Conservation (phyloP, 2,329 filamentous ascomycete species). For the Pseudodiploospora longispora region DNA sequence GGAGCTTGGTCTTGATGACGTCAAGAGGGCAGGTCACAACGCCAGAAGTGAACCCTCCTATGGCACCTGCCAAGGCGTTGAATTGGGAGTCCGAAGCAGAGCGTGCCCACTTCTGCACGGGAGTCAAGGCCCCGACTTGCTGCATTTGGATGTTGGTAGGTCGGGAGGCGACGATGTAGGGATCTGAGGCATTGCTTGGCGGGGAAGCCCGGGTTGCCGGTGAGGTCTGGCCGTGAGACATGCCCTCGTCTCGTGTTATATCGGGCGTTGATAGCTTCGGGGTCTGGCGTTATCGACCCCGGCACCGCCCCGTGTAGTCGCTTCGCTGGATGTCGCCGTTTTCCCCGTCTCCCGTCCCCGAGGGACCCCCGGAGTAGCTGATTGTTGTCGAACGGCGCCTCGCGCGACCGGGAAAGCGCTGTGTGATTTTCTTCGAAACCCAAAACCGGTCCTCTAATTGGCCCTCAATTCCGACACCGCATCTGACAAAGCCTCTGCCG, state of each 20-base stretch:
- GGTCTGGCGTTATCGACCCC: background rate
- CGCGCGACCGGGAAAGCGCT: background rate
- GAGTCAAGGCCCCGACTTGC: constrained; percentile 26
- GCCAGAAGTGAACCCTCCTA: constrained; percentile 86
- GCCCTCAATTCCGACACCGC: background rate
- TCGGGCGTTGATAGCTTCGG: background rate
- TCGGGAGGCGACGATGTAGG: constrained; percentile 26
- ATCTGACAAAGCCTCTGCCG: constrained; percentile 8
- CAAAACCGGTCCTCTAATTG: background rate
- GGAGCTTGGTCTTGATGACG: constrained; percentile 97
- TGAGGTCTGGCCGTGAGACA: constrained; percentile 44
- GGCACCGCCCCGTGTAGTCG: background rate
- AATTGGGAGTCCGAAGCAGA: constrained; percentile 56
- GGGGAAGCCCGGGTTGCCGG: constrained; percentile 22
- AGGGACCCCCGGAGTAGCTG: constrained; percentile 1
- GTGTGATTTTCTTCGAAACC: too few relatives aligned
- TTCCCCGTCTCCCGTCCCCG: background rate
- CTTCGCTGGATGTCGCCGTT: background rate
- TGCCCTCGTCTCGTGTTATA: constrained; percentile 23
- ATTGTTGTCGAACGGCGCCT: constrained; percentile 4
- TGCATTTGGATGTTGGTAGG: constrained; percentile 24
- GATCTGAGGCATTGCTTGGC: constrained; percentile 28
- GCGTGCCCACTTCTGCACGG: constrained; percentile 48
- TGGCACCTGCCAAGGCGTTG: constrained; percentile 78
- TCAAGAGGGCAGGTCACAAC: constrained; percentile 94